Conservation (phyloP, 441 rosid genomes). For the Erodium texanum region DNA sequence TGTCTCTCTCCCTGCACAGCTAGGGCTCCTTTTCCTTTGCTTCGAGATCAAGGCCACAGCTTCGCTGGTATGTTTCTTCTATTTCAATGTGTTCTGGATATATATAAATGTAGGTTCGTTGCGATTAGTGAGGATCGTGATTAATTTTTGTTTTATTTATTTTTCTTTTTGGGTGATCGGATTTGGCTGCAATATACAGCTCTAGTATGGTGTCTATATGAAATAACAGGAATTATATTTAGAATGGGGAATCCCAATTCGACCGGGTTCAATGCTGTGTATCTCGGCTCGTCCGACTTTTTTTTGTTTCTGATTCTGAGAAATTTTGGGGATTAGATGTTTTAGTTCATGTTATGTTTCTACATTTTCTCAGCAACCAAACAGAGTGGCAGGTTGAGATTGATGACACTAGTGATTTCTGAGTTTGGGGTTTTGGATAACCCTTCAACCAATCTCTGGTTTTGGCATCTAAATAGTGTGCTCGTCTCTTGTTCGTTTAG, state of each 20-base stretch:
- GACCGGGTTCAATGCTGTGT: not conserved
- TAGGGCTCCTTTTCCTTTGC: constrained; percentile 33
- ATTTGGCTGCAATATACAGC: not conserved
- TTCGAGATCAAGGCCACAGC: constrained; percentile 28
- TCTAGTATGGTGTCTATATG: not conserved
- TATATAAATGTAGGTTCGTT: constrained; percentile 17
- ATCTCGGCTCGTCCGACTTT: no score
- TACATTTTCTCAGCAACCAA: constrained; percentile 19
- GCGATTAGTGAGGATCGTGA: not conserved
- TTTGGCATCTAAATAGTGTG: not conserved
- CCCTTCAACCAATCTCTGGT: not conserved
- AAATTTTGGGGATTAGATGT: not conserved
- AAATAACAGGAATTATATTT: not conserved
- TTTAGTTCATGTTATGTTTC: not conserved
- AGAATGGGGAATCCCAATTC: not conserved
- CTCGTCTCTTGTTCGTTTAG: not conserved
- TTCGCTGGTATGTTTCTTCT: constrained; percentile 28
- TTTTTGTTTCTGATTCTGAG: not conserved
- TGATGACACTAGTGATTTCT: not conserved
- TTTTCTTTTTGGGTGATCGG: not conserved
- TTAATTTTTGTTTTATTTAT: no score
- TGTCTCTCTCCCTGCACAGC: constrained; percentile 8
- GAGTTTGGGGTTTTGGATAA: no score
- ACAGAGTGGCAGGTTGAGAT: not conserved
- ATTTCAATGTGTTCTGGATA: not conserved